A percentile compares a stretch with the other conserved stretches of the same genome.
These are phyloP conservation scores for Hymenoscyphus occultus DNA, from an alignment of 2,329 filamentous ascomycete species.

Conservation along the genomic window DNA sequence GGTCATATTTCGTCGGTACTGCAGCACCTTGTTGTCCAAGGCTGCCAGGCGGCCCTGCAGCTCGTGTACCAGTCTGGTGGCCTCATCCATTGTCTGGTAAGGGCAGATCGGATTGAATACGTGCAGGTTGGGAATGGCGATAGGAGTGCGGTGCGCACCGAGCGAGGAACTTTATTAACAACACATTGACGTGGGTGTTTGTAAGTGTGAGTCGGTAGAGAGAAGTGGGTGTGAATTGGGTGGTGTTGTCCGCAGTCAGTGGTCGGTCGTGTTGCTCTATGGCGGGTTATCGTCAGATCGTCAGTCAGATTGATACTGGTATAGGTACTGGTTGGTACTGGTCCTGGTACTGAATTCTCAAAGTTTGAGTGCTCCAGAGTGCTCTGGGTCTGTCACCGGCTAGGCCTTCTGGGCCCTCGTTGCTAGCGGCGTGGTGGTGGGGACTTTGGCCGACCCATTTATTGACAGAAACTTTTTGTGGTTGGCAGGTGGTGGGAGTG, in stretches of 20 bases:
- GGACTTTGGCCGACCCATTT: not conserved
- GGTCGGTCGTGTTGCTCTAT: not conserved
- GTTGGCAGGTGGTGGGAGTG: not conserved
- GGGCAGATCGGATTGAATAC: not conserved
- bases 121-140: not conserved
- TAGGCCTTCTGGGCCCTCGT: not conserved
- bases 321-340: no score
- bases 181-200: not conserved
- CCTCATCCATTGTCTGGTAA: slow-evolving; percentile 44
- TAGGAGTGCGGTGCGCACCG: not conserved
- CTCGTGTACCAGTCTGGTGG: slow-evolving; percentile 43
- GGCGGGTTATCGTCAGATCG: no score
- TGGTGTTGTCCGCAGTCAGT: not conserved
- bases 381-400: not conserved
- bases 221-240: not conserved
- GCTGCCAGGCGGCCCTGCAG: slow-evolving; percentile 41
- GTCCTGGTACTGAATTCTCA: no score
- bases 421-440: not conserved
- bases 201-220: not conserved
- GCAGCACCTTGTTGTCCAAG: slow-evolving; percentile 55
- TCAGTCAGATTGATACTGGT: not conserved
- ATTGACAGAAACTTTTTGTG: not conserved
- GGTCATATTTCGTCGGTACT: slow-evolving; percentile 56
- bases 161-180: not conserved
- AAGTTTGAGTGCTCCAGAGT: not conserved